Evolutionary conservation across 2,329 filamentous ascomycete species (phyloP), one percentile per base, ranked within the genome.

Genomic region (Diaporthe helianthi): DNA sequence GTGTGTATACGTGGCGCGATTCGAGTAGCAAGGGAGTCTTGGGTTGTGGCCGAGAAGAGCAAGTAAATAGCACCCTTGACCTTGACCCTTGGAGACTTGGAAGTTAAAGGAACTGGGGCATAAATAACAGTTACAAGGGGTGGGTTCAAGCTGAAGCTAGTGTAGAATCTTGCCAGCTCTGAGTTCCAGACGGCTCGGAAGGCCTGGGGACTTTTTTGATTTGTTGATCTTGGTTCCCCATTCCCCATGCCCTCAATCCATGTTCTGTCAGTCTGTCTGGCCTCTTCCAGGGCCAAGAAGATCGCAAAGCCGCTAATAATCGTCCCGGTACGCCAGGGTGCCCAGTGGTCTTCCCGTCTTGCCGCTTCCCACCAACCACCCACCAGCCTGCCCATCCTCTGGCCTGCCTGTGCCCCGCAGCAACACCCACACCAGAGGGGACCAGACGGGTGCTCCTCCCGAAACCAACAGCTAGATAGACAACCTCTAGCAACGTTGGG

Each of bases 341-440:
- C 31, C 41, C 60, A 65, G 44, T 60, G 67, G 60, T 65, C 60
- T 22, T 69, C 51, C 51, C 60, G 22, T 41, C 38, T 49, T 22
- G 51, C 29, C 58, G 55, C 41, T 46, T 36, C 58, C 58, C 41
- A 44, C 58, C 41, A 61, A 61, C 55, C 15, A 4, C 8, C 24
- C 17, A 15, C 24, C 55, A 38, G 12, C 55, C 24, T 31, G 44
- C 38, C 54, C 26, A 24, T 9, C 13, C 12, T 36, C 33, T 10
- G 13, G n/a, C 38, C 36, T 49, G 17, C 41, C 33, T 6, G 12
- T 10, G 10, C 19, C 29, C 64, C 19, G 38, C 49, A 66, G 52
- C 64, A 38, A 66, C 64, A 66, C 26, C 64, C 55, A 67, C 41
- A 66, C 22, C 55, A 33, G 46, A 63, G 49, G 61, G 68, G 33